phyloP scores from a whole-genome alignment of 345 rosid species.

The Barbarea vulgaris region DNA sequence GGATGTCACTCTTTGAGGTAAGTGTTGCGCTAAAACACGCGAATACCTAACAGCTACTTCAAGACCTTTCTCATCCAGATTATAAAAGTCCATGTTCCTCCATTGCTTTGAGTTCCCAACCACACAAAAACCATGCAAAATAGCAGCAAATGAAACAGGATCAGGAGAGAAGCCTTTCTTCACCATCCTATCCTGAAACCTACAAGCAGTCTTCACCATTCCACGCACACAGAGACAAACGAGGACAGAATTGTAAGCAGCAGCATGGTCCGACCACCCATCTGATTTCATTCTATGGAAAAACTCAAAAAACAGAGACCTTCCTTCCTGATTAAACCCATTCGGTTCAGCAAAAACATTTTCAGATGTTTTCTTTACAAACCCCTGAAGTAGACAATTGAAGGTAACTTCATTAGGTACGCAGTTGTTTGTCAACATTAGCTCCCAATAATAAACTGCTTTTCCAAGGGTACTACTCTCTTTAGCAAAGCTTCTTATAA shows the following conservation, averaged over 20 bases:
- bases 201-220: conserved; percentile 68
- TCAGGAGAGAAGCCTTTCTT: conserved; percentile 61
- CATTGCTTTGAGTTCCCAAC: conserved; percentile 62
- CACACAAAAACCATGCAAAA: conserved; percentile 67
- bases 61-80: conserved; percentile 52
- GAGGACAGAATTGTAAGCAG: conserved; percentile 65
- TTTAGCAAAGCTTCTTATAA: conserved; percentile 68
- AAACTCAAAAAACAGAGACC: conserved; percentile 50
- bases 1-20: conserved; percentile 45
- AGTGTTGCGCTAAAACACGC: conserved; percentile 42
- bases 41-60: conserved; percentile 56
- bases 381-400: conserved; percentile 71
- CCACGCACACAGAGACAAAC: conserved; percentile 64
- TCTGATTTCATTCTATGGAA: conserved; percentile 61
- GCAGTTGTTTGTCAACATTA: conserved; percentile 67
- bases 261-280: conserved; percentile 57
- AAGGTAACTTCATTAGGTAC: conserved; percentile 72
- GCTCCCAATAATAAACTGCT: conserved; percentile 70
- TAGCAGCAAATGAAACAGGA: conserved; percentile 59
- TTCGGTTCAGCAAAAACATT: conserved; percentile 13
- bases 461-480: conserved; percentile 59
- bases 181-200: conserved; percentile 54
- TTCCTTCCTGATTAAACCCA: conserved; percentile 39
- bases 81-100: conserved; percentile 45
- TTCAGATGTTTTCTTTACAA: conserved; percentile 44